Percentiles rank a stretch among this genome's conserved stretches.
phyloP scores from a whole-genome alignment of 306 rosid species.

The Arachis stenosperma region DNA sequence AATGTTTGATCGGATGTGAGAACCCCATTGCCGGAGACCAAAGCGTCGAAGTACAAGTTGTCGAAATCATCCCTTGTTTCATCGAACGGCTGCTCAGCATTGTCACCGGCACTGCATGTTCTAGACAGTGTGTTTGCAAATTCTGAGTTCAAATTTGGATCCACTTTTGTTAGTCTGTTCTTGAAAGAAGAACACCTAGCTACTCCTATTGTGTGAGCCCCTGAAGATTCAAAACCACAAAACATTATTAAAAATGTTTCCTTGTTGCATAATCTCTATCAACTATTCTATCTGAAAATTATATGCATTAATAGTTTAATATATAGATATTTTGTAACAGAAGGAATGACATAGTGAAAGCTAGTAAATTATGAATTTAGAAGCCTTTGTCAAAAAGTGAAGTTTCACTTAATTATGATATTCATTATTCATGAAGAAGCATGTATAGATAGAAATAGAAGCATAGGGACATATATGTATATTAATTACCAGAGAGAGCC shows the following conservation, averaged over 20 bases:
- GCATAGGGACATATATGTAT: too few species aligned
- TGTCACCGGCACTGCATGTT: constrained; percentile 70
- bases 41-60: constrained; percentile 56
- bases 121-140: constrained; percentile 57
- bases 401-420: not conserved
- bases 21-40: constrained; percentile 58
- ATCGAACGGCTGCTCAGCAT: constrained; percentile 66
- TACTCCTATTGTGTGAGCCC: constrained; percentile 72
- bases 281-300: too few species aligned
- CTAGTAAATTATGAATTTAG: not conserved
- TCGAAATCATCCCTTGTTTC: constrained; percentile 65
- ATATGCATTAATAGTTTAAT: too few species aligned
- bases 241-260: too few species aligned
- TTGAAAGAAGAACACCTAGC: too few species aligned
- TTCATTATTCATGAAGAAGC: not conserved
- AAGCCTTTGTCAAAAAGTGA: not conserved
- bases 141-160: constrained; percentile 43
- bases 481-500: too few species aligned
- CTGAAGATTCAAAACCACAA: constrained; percentile 34
- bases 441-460: not conserved
- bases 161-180: too few species aligned
- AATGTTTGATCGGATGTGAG: constrained; percentile 72
- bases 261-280: not conserved
- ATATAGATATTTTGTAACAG: too few species aligned
- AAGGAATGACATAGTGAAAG: too few species aligned